Percentiles rank a stretch among this genome's conserved stretches.
Evolutionary conservation across 2,329 filamentous ascomycete genomes (phyloP).

Genomic region (Ascochyta lentis): DNA sequence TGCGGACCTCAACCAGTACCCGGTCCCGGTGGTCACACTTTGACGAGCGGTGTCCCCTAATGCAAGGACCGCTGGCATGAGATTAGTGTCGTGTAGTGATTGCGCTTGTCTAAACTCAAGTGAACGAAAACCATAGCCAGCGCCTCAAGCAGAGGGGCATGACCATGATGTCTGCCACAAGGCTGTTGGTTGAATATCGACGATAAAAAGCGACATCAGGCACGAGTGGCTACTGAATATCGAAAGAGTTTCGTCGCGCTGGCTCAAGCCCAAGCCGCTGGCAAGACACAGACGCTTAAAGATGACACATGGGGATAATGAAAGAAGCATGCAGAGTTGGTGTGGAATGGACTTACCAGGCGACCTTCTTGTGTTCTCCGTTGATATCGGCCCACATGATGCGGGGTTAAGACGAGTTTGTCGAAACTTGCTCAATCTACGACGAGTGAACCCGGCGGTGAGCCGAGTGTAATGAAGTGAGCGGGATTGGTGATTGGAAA

Average conservation of each 20-base stretch:
- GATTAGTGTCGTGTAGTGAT: constrained; percentile 19
- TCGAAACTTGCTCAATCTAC: constrained; percentile 42
- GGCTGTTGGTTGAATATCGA: neutral
- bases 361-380: constrained; percentile 76
- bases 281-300: neutral
- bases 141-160: neutral
- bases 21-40: constrained; percentile 75
- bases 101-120: neutral
- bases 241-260: neutral
- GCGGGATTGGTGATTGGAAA: constrained; percentile 26
- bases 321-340: neutral
- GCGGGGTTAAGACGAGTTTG: constrained; percentile 35
- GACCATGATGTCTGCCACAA: neutral
- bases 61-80: constrained; percentile 69
- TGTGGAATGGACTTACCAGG: constrained; percentile 63
- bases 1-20: constrained; percentile 73
- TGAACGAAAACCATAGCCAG: neutral
- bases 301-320: neutral
- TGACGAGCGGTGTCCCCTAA: constrained; percentile 76
- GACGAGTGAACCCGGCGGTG: constrained; percentile 21
- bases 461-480: constrained; percentile 27
- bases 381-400: constrained; percentile 68
- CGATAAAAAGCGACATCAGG: neutral
- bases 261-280: neutral
- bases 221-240: neutral